phyloP scores from a whole-genome alignment of 768 basidiomycete species.

The Mycena pura region DNA sequence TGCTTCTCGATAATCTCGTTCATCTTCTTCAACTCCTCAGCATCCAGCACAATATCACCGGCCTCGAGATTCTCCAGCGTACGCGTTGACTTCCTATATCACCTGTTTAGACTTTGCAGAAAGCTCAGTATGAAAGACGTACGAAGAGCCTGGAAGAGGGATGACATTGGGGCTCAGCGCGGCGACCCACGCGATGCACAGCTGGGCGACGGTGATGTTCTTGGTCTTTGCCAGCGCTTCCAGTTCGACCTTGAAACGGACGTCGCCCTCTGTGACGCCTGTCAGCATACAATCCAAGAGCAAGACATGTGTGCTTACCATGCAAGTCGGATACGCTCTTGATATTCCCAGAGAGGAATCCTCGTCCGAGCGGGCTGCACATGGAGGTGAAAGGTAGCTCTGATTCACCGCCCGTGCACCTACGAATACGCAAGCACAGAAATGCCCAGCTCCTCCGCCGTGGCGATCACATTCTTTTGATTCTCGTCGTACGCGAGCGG shows the following conservation, averaged over 20 bases:
- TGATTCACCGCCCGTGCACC: slow-evolving; percentile 15
- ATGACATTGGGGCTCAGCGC: slow-evolving; percentile 50
- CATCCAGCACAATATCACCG: slow-evolving; percentile 47
- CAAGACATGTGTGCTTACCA: slow-evolving; percentile 19
- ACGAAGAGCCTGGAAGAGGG: slow-evolving; percentile 59
- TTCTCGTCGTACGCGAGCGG: slow-evolving; percentile 64
- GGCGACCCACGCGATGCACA: slow-evolving; percentile 52
- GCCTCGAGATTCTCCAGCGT: slow-evolving; percentile 55
- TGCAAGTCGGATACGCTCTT: slow-evolving; percentile 45
- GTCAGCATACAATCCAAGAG: neutral
- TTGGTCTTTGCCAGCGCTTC: slow-evolving; percentile 48
- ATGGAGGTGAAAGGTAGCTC: slow-evolving; percentile 10
- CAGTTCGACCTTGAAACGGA: slow-evolving; percentile 57
- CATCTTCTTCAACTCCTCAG: slow-evolving; percentile 49
- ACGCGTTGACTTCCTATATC: slow-evolving; percentile 31
- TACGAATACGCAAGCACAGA: slow-evolving; percentile 68
- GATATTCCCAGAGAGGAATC: slow-evolving; percentile 59
- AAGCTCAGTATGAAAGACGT: slow-evolving; percentile 20
- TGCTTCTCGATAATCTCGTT: slow-evolving; percentile 38
- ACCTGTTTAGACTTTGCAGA: neutral
- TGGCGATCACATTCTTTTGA: slow-evolving; percentile 59
- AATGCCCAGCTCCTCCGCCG: slow-evolving; percentile 61
- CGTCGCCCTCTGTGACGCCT: slow-evolving; percentile 42
- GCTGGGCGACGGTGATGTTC: slow-evolving; percentile 49
- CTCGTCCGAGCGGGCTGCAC: slow-evolving; percentile 57